A percentile compares a stretch with the other conserved stretches of the same genome.
These are phyloP conservation scores for Penicillium aurantiogriseum DNA, from an alignment of 2,329 filamentous ascomycete species.

Conservation along the genomic window DNA sequence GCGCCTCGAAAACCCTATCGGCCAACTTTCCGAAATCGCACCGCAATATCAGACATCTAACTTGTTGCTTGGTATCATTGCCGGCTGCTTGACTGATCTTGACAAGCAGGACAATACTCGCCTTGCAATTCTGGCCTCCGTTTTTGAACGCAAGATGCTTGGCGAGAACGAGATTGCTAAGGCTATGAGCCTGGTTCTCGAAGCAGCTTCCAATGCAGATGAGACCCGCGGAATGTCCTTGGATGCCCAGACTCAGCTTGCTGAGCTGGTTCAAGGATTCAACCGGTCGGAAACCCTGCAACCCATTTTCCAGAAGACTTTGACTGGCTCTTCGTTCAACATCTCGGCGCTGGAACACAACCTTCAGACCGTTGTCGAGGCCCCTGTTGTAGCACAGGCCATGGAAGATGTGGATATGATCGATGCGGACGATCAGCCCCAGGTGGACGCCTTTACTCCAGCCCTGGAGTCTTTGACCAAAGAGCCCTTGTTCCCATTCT, in stretches of 20 bases:
- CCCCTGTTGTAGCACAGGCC: slow-evolving; percentile 51
- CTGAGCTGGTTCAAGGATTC: slow-evolving; percentile 65
- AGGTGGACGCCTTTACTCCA: slow-evolving; percentile 33
- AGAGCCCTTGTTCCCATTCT: slow-evolving; percentile 30
- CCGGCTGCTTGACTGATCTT: slow-evolving; percentile 34
- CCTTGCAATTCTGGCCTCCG: slow-evolving; percentile 47
- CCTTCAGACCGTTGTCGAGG: slow-evolving; percentile 67
- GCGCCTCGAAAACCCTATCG: slow-evolving; percentile 34
- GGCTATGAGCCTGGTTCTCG: slow-evolving; percentile 36
- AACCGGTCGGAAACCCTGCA: slow-evolving; percentile 61
- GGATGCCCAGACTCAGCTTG: slow-evolving; percentile 61
- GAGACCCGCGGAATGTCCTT: slow-evolving; percentile 36
- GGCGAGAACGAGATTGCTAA: slow-evolving; percentile 30
- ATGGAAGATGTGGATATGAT: slow-evolving; percentile 54
- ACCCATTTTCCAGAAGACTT: slow-evolving; percentile 63
- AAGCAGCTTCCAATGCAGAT: slow-evolving; percentile 48
- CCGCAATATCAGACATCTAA: slow-evolving; percentile 35
- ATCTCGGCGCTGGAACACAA: slow-evolving; percentile 73
- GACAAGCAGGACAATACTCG: slow-evolving; percentile 37
- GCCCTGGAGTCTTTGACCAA: slow-evolving; percentile 35
- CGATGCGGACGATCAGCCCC: slow-evolving; percentile 33
- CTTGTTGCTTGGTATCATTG: slow-evolving; percentile 39
- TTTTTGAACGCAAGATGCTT: slow-evolving; percentile 37
- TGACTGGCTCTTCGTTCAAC: slow-evolving; percentile 67
- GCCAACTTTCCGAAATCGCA: slow-evolving; percentile 36